These are phyloP conservation scores for Phytophthora meadii DNA, from an alignment of 352 stramenopile species.

Conservation along the genomic window DNA sequence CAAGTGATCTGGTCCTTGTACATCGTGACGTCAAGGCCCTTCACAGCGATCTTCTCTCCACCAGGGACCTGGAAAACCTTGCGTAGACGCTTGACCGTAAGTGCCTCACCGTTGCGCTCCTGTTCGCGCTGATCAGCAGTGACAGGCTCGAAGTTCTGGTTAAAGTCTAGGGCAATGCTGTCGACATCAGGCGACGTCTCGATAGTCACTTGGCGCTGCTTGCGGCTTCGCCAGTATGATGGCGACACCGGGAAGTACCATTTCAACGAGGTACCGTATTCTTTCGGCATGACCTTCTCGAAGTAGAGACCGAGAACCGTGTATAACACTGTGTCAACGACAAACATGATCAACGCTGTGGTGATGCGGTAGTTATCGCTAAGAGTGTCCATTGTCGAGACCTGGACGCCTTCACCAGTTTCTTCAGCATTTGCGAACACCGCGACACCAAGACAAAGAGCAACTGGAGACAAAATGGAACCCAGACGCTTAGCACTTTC, in stretches of 20 bases:
- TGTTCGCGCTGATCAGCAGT: conserved; percentile 46
- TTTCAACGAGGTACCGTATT: conserved; percentile 87
- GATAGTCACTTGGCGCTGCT: background rate
- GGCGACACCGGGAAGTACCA: conserved; percentile 92
- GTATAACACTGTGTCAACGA: conserved; percentile 89
- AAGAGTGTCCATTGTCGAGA: conserved; percentile 39
- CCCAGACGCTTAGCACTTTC: conserved; percentile 47
- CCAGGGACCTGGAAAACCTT: conserved; percentile 79
- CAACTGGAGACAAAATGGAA: conserved; percentile 60
- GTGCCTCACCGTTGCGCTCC: conserved; percentile 43
- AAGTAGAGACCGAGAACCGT: conserved; percentile 90
- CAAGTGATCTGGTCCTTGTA: conserved; percentile 93
- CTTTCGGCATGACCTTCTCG: conserved; percentile 90
- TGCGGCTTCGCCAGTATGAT: conserved; percentile 34
- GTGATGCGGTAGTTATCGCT: conserved; percentile 63
- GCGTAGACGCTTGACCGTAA: conserved; percentile 54
- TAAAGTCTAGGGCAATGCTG: conserved; percentile 37
- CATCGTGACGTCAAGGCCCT: conserved; percentile 85
- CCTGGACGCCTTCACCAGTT: conserved; percentile 49
- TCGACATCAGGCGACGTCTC: conserved; percentile 16
- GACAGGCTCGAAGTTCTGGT: conserved; percentile 47
- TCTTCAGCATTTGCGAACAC: conserved; percentile 58
- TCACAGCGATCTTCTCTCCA: conserved; percentile 82
- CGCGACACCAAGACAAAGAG: conserved; percentile 68
- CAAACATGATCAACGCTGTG: conserved; percentile 71